Evolutionary conservation across 768 basidiomycete species (phyloP).

Genomic region (Mycena kentingensis): DNA sequence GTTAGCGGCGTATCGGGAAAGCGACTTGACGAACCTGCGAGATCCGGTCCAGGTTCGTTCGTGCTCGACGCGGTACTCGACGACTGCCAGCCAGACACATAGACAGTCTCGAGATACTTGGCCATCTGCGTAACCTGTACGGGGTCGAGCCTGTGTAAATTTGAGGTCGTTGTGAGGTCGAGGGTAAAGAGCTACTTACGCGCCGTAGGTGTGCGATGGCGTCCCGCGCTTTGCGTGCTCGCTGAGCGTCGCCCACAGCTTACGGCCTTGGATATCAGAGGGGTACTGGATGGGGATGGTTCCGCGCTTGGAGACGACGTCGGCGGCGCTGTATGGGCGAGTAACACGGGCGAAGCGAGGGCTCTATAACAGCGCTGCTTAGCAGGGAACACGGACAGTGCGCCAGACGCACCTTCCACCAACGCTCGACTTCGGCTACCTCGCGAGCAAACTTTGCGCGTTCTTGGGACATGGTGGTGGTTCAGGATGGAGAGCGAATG

Average conservation of each 20-base stretch:
- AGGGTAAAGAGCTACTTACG: conserved; percentile 65
- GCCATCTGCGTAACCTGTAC: conserved; percentile 99
- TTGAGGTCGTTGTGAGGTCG: neutral
- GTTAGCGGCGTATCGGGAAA: neutral
- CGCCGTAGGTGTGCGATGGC: conserved; percentile 95
- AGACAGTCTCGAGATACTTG: conserved; percentile 96
- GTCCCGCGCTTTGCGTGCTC: conserved; percentile 77
- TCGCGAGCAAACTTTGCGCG: conserved; percentile 74
- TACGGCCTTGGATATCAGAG: conserved; percentile 82
- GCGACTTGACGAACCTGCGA: conserved; percentile 68
- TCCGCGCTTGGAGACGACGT: conserved; percentile 94
- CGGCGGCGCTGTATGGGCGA: conserved; percentile 89
- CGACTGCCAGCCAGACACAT: conserved; percentile 96
- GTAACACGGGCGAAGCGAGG: conserved; percentile 85
- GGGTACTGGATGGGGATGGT: conserved; percentile 85
- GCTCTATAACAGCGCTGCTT: conserved; percentile 48
- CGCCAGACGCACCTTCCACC: conserved; percentile 92
- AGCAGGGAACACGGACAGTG: neutral
- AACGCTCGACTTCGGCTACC: conserved; percentile 82
- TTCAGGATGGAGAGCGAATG: conserved; percentile 18
- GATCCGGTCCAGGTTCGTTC: conserved; percentile 97
- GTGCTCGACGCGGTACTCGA: conserved; percentile 92
- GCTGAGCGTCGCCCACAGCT: conserved; percentile 75
- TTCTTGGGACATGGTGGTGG: conserved; percentile 60
- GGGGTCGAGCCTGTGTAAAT: conserved; percentile 80